Conservation (phyloP, 116 monocot genomes). For the Phalaenopsis hybrid region DNA sequence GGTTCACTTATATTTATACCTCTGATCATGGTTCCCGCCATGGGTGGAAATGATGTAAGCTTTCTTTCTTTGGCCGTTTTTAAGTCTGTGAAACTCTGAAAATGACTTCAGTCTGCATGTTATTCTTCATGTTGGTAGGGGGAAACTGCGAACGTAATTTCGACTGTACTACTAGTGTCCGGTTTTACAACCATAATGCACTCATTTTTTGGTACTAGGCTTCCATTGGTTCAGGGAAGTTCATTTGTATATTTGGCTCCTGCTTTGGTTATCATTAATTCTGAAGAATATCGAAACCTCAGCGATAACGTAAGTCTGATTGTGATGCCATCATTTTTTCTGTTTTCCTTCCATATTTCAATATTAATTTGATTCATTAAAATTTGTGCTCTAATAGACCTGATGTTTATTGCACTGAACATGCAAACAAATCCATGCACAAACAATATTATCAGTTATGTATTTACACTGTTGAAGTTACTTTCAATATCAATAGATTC, state of each 20-base stretch:
- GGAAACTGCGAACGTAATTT: constrained; percentile 89
- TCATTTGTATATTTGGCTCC: constrained; percentile 97
- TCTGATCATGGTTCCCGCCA: constrained; percentile 80
- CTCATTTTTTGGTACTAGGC: constrained; percentile 74
- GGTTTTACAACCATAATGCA: constrained; percentile 92
- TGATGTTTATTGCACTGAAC: neutral
- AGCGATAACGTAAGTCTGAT: constrained; percentile 76
- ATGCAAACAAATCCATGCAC: neutral
- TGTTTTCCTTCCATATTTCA: neutral
- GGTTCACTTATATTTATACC: constrained; percentile 99
- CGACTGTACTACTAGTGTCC: constrained; percentile 84
- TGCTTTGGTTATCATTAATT: constrained; percentile 87
- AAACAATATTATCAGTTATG: neutral
- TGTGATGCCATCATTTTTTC: constrained; percentile 1
- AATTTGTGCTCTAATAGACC: neutral
- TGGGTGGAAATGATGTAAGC: constrained; percentile 99
- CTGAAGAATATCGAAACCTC: constrained; percentile 92
- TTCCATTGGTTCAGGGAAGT: constrained; percentile 97
- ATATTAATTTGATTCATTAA: neutral
- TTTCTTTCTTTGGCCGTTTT: constrained; percentile 7
- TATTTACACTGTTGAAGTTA: neutral
- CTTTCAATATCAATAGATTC: neutral
- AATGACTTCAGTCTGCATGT: neutral
- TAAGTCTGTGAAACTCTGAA: neutral
- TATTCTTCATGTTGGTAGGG: constrained; percentile 41